Evolutionary conservation across 495 filamentous ascomycete species (phyloP).

Genomic region (Aspergillus panamensis): DNA sequence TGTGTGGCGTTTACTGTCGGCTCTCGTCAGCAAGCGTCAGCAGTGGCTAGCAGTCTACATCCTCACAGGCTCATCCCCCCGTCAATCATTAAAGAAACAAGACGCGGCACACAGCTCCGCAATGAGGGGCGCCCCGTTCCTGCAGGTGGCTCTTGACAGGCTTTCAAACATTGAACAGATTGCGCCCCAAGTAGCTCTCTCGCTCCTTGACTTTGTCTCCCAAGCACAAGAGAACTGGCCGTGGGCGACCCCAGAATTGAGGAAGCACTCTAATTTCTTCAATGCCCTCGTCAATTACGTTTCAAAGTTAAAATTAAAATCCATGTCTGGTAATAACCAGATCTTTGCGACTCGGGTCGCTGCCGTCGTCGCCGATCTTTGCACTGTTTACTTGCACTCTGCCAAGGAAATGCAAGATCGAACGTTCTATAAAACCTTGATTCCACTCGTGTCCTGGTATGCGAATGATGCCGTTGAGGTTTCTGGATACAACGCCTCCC

Average conservation of each 20-base stretch:
- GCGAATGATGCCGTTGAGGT: conserved; percentile 68
- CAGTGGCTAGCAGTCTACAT: conserved; percentile 94
- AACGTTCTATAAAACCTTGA: conserved; percentile 61
- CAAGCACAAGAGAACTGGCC: conserved; percentile 88
- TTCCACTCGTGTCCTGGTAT: conserved; percentile 73
- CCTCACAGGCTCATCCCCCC: conserved; percentile 80
- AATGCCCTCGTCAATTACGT: conserved; percentile 64
- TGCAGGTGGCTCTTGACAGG: conserved; percentile 69
- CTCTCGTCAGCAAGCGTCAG: conserved; percentile 84
- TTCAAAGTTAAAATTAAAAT: conserved; percentile 54
- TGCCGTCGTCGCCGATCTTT: conserved; percentile 77
- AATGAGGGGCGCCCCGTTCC: conserved; percentile 57
- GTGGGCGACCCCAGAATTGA: conserved; percentile 76
- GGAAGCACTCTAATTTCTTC: conserved; percentile 70
- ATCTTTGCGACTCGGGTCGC: conserved; percentile 66
- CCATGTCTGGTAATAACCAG: conserved; percentile 37
- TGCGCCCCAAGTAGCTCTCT: conserved; percentile 58
- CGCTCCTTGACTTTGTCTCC: conserved; percentile 81
- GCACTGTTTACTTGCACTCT: conserved; percentile 87
- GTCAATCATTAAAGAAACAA: conserved; percentile 60
- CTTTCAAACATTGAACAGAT: conserved; percentile 65
- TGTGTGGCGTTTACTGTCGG: conserved; percentile 83
- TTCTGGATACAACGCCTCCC: conserved; percentile 74
- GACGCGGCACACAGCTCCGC: conserved; percentile 34
- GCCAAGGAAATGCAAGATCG: conserved; percentile 67